Base-by-base conservation (phyloP, 2,329 filamentous ascomycete species). In the Ascochyta rabiei region DNA sequence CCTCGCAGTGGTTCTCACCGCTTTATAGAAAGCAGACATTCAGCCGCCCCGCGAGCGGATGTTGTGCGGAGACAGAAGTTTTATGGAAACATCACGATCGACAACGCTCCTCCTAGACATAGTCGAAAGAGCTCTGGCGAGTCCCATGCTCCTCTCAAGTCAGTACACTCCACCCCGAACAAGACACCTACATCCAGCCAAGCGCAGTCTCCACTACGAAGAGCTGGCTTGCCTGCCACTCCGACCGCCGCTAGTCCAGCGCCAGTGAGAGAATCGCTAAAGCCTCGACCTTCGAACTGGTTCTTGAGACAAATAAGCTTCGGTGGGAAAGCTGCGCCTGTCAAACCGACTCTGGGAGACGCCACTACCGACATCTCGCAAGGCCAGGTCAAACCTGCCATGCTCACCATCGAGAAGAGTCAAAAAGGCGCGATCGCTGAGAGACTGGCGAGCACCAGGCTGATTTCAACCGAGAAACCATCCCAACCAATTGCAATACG, bases 231-330 rank as follows among this genome's bases (percentile, higher is more conserved):
- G 7, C 58, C 58, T 19, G 38, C 66, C 40, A n/a, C 57, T 15
- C 37, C 55, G 16, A 37, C 46, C 16, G 48, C 59, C 16, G 39
- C 65, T 46, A 13, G 56, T 13, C 38, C 59, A 15, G 45, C 52
- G 8, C 33, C 48, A 18, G 33, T 37, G 3, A 67, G 59, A 30
- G 30, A 53, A 6, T 65, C 68, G 8, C 42, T 41, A 4, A 66
- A 61, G 31, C 61, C 46, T 31, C 56, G 67, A 24, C 69, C 71
- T 18, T 63, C 64, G 3, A 67, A 70, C 21, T 75, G 72, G 72
- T 72, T 75, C 26, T 57, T 75, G 9, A 60, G 73, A 39, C 73
- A 76, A 30, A 75, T 77, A 23, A 77, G 75, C 54, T 75, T 76
- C 48, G 72, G 69, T n/a, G 72, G 69, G 6, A 69, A 66, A 33